Conservation (phyloP, 139 green algal species). For the Protoeuglena noctilucae region DNA sequence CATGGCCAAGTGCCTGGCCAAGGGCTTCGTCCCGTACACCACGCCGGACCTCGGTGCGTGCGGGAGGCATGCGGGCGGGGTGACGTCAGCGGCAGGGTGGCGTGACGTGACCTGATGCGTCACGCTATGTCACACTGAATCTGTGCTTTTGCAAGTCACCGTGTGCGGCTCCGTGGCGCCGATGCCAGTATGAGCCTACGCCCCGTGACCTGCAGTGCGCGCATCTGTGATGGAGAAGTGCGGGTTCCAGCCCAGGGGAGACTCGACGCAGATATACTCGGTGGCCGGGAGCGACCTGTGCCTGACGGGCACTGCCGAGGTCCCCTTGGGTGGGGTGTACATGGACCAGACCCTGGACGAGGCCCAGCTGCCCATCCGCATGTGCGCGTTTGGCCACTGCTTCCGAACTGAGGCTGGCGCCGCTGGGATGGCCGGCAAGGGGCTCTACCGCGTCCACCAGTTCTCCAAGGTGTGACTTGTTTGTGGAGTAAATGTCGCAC, state of each 20-base stretch:
- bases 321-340: conserved; percentile 75
- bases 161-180: too few species aligned
- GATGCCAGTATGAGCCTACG: too few species aligned
- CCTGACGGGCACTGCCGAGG: conserved; percentile 88
- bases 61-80: too few species aligned
- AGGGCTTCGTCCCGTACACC: conserved; percentile 72
- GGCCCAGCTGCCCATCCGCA: conserved; percentile 66
- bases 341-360: conserved; percentile 77
- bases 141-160: too few species aligned
- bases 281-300: conserved; percentile 64
- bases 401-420: conserved; percentile 94
- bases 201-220: too few species aligned
- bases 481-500: too few species aligned
- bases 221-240: conserved; percentile 87
- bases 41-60: conserved; percentile 93
- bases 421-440: conserved; percentile 54
- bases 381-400: conserved; percentile 85
- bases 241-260: conserved; percentile 84
- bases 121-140: too few species aligned
- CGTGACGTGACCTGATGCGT: too few species aligned
- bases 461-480: conserved; percentile 96
- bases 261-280: conserved; percentile 90
- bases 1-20: conserved; percentile 27
- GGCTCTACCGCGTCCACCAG: conserved; percentile 95
- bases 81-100: too few species aligned